Base-by-base conservation (phyloP, 257 asterid species). In the Solanum ossicruentum region DNA sequence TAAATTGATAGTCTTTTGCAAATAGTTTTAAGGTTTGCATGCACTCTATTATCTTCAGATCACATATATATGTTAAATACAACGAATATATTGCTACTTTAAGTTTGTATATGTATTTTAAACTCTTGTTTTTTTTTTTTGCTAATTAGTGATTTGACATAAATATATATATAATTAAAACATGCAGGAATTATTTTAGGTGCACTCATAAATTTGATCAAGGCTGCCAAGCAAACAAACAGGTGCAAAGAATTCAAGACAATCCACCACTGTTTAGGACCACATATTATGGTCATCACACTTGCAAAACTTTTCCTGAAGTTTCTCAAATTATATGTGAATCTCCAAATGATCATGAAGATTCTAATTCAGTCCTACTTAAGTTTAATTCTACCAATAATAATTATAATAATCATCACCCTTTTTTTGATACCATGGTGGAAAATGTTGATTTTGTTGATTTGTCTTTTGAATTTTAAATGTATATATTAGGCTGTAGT, bases 181-280 rank as follows among this genome's bases (percentile, higher is more conserved):
- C 3, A 26, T 71, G 88, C 93, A 94, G 98, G 82, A 91, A 89
- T 88, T 94, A 94, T 89, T 94, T 72, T 47, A 89, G 97, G 73
- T 94, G 98, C 90, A 94, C 94, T 32, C 92, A 94, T 91, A 94
- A 92, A 69, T 88, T 79, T 67, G 97, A 94, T 54, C 93, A 93
- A 73, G 87, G 84, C 8, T 94, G 98, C 88, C 87, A 54, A 13
- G 98, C 98, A 43, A 89, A 90, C 0, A 94, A 94, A 85, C 95
- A 91, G 65, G 96, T 93, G 36, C 97, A 94, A 45, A 85, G 71
- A 81, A 83, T 90, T 8, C 87, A 88, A 85, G 94, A 93, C 1
- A 89, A 86, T 7, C 97, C 97, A 23, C 89, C 93, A 1, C 49
- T 89, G 0, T 87, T 77, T 84, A 80, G 91, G 26, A 91, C 93